These are phyloP conservation scores for Syzygium oleosum DNA, from an alignment of 345 rosid species.

Conservation along the genomic window DNA sequence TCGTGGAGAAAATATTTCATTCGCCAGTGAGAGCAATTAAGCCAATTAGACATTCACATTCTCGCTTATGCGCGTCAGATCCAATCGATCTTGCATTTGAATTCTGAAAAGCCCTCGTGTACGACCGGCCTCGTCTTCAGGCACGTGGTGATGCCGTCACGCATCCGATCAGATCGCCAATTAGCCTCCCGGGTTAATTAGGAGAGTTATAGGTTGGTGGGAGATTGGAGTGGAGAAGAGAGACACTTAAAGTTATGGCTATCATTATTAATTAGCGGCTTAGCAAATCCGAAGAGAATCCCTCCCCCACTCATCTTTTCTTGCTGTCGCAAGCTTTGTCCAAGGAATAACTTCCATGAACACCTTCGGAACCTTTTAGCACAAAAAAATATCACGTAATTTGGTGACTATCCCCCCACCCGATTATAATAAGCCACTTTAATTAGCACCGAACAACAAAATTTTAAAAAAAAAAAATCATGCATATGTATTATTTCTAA, in stretches of 20 bases:
- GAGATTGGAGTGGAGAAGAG: neutral
- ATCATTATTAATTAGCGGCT: neutral
- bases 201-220: neutral
- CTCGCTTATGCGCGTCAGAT: neutral
- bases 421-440: neutral
- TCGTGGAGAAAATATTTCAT: neutral
- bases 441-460: neutral
- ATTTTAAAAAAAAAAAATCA: too few relatives aligned
- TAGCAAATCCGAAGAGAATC: neutral
- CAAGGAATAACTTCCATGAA: neutral
- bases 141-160: neutral
- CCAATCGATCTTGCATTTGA: neutral
- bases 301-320: neutral
- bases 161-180: neutral
- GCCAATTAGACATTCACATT: neutral
- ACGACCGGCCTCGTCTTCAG: neutral
- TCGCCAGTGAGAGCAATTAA: neutral
- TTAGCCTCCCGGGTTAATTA: neutral
- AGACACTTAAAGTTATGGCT: neutral
- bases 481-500: neutral
- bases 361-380: neutral
- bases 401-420: neutral
- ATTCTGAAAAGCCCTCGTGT: neutral
- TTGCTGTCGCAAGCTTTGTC: neutral
- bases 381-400: neutral